Conservation (phyloP, 441 rosid species). For the Populus trichocarpa region DNA sequence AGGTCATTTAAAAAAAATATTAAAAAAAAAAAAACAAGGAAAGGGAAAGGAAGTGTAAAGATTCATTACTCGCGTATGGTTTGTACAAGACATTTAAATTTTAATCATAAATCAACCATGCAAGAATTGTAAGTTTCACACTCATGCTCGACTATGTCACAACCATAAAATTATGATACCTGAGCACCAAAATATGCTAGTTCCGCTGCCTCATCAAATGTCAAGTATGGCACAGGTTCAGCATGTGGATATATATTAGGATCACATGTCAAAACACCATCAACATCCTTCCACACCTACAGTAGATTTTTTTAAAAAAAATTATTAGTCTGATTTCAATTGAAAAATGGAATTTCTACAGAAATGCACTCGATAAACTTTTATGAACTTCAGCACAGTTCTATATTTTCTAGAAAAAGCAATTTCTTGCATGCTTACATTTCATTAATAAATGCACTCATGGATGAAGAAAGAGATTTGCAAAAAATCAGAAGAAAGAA, state of each 20-base stretch:
- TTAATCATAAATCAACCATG: not conserved
- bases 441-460: not conserved
- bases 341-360: not conserved
- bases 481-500: too few species aligned
- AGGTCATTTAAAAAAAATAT: not conserved
- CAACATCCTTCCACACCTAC: conserved; percentile 99
- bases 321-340: not conserved
- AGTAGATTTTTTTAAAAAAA: not conserved
- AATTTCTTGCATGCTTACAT: not conserved
- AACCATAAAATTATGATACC: conserved; percentile 33
- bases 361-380: not conserved
- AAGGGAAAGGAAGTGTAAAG: not conserved
- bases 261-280: conserved; percentile 96
- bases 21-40: too few species aligned
- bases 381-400: not conserved
- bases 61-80: not conserved
- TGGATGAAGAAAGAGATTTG: too few species aligned
- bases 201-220: conserved; percentile 98
- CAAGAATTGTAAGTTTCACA: not conserved
- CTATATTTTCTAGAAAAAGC: conserved; percentile 1
- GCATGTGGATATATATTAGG: conserved; percentile 82
- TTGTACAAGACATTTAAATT: not conserved
- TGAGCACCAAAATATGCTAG: conserved; percentile 99
- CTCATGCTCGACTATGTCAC: not conserved
- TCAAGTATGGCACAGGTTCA: conserved; percentile 74